phyloP scores from a whole-genome alignment of 805 yeast genomes.

The Saturnispora sanitii region DNA sequence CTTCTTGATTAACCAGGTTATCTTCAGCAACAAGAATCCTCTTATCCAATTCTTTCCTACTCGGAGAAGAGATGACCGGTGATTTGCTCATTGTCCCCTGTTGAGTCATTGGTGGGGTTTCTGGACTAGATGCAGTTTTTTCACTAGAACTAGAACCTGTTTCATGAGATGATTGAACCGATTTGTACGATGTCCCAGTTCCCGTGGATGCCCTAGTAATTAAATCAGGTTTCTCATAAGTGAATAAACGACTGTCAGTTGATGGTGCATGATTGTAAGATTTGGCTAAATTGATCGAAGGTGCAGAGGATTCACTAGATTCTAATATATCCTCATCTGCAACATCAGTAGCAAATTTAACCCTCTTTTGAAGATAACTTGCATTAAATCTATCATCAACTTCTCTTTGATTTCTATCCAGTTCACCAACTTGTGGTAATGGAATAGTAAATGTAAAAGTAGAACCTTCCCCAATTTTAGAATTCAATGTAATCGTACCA shows the following conservation, averaged over 20 bases:
- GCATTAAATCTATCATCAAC: constrained; percentile 55
- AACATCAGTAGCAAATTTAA: constrained; percentile 28
- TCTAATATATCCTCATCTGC: constrained; percentile 3
- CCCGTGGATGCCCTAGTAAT: constrained; percentile 42
- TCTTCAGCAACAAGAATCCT: constrained; percentile 86
- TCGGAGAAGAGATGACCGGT: not conserved
- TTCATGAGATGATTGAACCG: constrained; percentile 1
- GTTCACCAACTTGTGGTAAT: constrained; percentile 52
- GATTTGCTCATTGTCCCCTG: not conserved
- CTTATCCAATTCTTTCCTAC: constrained; percentile 12
- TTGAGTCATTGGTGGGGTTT: not conserved
- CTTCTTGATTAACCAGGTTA: constrained; percentile 89
- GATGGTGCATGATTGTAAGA: constrained; percentile 7
- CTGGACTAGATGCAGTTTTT: too few species aligned
- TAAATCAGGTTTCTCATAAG: constrained; percentile 35
- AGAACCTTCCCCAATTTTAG: constrained; percentile 75
- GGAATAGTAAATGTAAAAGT: constrained; percentile 77
- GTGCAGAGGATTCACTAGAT: not conserved
- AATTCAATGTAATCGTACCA: constrained; percentile 62
- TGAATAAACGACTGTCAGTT: constrained; percentile 1
- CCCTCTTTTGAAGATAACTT: constrained; percentile 33
- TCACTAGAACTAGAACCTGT: not conserved
- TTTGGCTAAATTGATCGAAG: constrained; percentile 10
- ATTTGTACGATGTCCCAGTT: constrained; percentile 33
- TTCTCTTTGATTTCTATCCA: constrained; percentile 25